These are phyloP conservation scores for Dipteronia sinensis DNA, from an alignment of 345 rosid species.

Conservation along the genomic window DNA sequence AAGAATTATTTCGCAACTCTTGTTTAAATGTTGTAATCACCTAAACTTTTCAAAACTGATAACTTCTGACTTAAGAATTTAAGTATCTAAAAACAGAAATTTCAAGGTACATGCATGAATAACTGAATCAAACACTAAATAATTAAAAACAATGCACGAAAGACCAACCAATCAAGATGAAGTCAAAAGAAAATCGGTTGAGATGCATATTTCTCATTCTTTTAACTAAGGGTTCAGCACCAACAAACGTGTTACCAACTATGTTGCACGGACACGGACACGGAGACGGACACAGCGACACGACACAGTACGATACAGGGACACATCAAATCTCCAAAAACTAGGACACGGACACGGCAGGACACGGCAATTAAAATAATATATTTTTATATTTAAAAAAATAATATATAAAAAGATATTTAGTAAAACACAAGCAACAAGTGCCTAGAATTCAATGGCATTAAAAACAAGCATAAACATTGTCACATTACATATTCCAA, in stretches of 20 bases:
- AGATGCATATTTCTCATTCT: background rate
- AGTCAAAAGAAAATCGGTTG: background rate
- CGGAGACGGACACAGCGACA: too few relatives aligned
- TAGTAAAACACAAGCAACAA: too few relatives aligned
- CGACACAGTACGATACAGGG: too few relatives aligned
- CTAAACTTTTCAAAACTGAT: constrained; percentile 5
- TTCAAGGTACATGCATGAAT: background rate
- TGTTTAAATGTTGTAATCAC: background rate
- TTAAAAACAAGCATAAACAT: too few relatives aligned
- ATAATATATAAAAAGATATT: too few relatives aligned
- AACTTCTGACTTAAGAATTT: background rate
- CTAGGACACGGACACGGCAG: too few relatives aligned
- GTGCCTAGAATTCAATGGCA: too few relatives aligned
- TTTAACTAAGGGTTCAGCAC: background rate
- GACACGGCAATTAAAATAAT: too few relatives aligned
- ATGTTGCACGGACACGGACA: too few relatives aligned
- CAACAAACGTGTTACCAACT: background rate
- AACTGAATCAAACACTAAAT: background rate
- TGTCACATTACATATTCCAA: too few relatives aligned
- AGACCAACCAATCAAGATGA: constrained; percentile 2
- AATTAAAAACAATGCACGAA: background rate
- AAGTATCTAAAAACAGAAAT: background rate
- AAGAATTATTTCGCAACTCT: background rate
- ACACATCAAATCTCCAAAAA: too few relatives aligned
- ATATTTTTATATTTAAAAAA: too few relatives aligned